These are phyloP conservation scores for Suhomyces kunorum DNA, from an alignment of 1,139 yeast species.

Conservation along the genomic window DNA sequence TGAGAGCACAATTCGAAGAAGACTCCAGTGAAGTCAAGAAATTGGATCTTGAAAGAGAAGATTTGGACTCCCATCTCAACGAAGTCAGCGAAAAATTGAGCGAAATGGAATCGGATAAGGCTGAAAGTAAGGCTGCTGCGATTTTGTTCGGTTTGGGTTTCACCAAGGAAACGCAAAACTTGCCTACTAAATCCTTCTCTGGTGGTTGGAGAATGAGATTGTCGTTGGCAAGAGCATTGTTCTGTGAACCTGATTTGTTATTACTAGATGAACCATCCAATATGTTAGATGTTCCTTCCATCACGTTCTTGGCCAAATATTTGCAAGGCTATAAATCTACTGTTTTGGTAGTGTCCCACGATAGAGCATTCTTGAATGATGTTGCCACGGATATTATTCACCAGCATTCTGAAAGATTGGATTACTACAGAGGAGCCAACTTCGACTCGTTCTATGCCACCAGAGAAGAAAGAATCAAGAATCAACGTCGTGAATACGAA, in stretches of 20 bases:
- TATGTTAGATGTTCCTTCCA: conserved; percentile 99
- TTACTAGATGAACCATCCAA: conserved; percentile 97
- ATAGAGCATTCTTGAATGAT: conserved; percentile 92
- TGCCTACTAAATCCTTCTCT: conserved; percentile 86
- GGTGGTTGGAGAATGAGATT: conserved; percentile 99
- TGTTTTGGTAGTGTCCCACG: conserved; percentile 94
- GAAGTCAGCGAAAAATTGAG: conserved; percentile 79
- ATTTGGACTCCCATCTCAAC: conserved; percentile 72
- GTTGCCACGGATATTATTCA: conserved; percentile 97
- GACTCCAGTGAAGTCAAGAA: conserved; percentile 78
- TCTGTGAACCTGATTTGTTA: conserved; percentile 93
- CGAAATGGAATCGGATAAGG: conserved; percentile 96
- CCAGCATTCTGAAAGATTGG: conserved; percentile 95
- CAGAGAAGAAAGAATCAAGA: conserved; percentile 92
- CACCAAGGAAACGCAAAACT: conserved; percentile 79
- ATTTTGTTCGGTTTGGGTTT: conserved; percentile 91
- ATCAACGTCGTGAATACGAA: conserved; percentile 91
- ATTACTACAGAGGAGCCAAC: conserved; percentile 92
- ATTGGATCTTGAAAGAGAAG: conserved; percentile 86
- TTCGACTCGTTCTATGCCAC: conserved; percentile 92
- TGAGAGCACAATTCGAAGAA: conserved; percentile 74
- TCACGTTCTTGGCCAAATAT: conserved; percentile 87
- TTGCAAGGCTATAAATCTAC: conserved; percentile 89
- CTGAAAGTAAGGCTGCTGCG: conserved; percentile 97
- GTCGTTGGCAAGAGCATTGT: conserved; percentile 95